Conservation (phyloP, 495 filamentous ascomycete species). For the Xylaria telfairii region DNA sequence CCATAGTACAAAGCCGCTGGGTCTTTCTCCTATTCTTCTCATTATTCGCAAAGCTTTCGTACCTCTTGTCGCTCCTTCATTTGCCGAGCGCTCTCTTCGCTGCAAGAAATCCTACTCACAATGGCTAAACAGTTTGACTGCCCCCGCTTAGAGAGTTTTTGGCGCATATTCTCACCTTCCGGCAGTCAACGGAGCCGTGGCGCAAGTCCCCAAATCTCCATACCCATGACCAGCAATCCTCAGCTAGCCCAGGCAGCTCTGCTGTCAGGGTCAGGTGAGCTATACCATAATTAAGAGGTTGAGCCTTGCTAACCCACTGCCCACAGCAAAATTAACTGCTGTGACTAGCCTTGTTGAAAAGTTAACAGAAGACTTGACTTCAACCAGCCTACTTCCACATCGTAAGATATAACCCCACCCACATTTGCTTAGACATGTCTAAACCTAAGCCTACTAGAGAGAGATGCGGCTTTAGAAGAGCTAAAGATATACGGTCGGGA, state of each 20-base stretch:
- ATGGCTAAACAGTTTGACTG: constrained; percentile 27
- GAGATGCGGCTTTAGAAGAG: constrained; percentile 67
- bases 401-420: constrained; percentile 52
- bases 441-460: constrained; percentile 55
- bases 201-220: background rate
- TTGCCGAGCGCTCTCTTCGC: background rate
- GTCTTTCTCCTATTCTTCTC: background rate
- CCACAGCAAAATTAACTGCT: constrained; percentile 66
- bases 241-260: constrained; percentile 28
- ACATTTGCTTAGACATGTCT: constrained; percentile 6
- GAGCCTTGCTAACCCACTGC: constrained; percentile 23
- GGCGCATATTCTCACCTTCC: constrained; percentile 28
- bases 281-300: background rate
- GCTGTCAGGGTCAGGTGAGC: constrained; percentile 37
- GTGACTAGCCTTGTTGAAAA: constrained; percentile 64
- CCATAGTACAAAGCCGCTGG: background rate
- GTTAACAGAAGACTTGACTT: constrained; percentile 63
- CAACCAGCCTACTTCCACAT: constrained; percentile 58
- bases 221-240: constrained; percentile 31
- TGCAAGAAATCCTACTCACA: constrained; percentile 24
- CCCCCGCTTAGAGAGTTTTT: constrained; percentile 17
- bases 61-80: background rate
- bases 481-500: constrained; percentile 81
- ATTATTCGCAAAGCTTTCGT: background rate
- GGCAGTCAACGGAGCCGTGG: constrained; percentile 14